Evolutionary conservation across 2,329 filamentous ascomycete genomes (phyloP), one percentile per base, ranked within the genome.

Genomic region (Alternaria incomplexa): DNA sequence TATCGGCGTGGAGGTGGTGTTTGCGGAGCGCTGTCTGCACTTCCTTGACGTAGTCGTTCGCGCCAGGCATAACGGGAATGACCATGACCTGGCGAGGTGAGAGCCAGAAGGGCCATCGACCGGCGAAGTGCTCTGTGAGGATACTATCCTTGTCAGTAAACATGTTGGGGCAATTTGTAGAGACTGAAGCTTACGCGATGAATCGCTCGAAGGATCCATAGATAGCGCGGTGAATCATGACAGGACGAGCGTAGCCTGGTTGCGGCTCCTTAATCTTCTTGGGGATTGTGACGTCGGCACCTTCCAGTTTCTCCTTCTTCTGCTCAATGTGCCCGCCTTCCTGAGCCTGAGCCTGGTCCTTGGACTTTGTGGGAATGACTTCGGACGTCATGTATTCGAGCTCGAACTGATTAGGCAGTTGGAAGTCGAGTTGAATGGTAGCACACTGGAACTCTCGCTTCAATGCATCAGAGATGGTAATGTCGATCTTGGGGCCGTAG

Each of bases 401-500:
- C 75, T 92, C 91, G 82, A 97, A 97, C 80, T 93, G 93, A 73
- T 91, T 85, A 2, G 91, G 91, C 20, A 92, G 87, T 77, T 97
- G 91, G 84, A 96, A 97, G 79, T 97, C 93, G 58, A 97, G 88
- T 83, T 98, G 95, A 71, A 98, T 97, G 12, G 95, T 98, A 72
- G 95, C 93, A 76, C 93, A 96, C 81, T 97, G 92, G 84, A 90
- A 92, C 63, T 94, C 92, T 78, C 94, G 88, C 81, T 89, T 89
- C 70, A 97, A 85, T 48, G 93, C 93, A 81, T 97, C 95, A 55
- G 90, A 90, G 75, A 99, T 94, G 65, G 93, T 96, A 76, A 99
- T 96, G 74, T 99, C 96, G 73, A 98, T 97, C 88, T 99, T 99
- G 55, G 96, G 96, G 2, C 96, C 96, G 80, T 99, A 99, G 83